Percentiles rank a stretch among this genome's conserved stretches.
phyloP scores from a whole-genome alignment of 208 protist species.

The Leishmania tropica region DNA sequence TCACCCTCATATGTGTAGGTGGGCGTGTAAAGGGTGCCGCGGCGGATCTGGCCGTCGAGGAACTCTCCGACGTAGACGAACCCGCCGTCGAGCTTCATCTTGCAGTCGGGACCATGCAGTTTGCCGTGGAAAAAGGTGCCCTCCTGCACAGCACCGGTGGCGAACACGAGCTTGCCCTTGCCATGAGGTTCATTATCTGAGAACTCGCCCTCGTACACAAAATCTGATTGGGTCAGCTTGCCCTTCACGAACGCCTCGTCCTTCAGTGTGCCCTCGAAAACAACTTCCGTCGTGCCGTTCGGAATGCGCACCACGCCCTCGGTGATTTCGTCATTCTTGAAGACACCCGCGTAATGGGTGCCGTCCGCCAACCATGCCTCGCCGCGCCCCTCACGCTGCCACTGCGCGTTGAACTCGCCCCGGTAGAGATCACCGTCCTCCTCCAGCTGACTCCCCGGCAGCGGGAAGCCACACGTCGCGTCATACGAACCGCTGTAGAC shows the following conservation, averaged over 20 bases:
- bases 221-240: conserved; percentile 79
- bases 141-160: conserved; percentile 81
- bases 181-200: conserved; percentile 85
- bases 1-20: conserved; percentile 93
- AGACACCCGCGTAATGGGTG: conserved; percentile 82
- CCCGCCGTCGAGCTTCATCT: conserved; percentile 91
- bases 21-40: conserved; percentile 84
- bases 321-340: conserved; percentile 76
- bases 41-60: conserved; percentile 76
- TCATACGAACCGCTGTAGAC: conserved; percentile 82
- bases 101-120: conserved; percentile 81
- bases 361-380: conserved; percentile 90
- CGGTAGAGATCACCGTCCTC: conserved; percentile 91
- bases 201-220: conserved; percentile 88
- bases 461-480: conserved; percentile 52
- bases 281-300: conserved; percentile 78
- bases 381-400: conserved; percentile 87
- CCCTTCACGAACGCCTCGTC: conserved; percentile 87
- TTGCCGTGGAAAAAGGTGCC: conserved; percentile 89
- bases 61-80: conserved; percentile 92
- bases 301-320: conserved; percentile 89
- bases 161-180: conserved; percentile 73
- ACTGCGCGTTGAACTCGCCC: conserved; percentile 82
- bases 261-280: conserved; percentile 78
- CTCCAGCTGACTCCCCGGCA: conserved; percentile 76